Percentiles rank a stretch among this genome's conserved stretches.
Evolutionary conservation across 108 stramenopile genomes (phyloP).

Genomic region (Mayamaea pseudoterrestris): DNA sequence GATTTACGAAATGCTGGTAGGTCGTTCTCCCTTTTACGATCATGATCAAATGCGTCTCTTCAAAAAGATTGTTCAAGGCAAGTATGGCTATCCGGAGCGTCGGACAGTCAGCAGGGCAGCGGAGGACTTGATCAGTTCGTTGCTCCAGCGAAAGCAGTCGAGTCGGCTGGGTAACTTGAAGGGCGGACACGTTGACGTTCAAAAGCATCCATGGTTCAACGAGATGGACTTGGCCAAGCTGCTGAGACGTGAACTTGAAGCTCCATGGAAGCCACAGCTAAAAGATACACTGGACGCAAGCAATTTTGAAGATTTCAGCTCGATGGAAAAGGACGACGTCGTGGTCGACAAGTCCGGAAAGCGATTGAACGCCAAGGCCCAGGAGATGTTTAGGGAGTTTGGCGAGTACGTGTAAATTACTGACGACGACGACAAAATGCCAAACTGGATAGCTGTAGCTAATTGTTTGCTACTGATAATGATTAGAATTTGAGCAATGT

Average conservation of each 20-base stretch:
- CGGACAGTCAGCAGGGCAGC: conserved; percentile 25
- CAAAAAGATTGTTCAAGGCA: conserved; percentile 65
- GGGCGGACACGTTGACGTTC: conserved; percentile 57
- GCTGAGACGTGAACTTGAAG: conserved; percentile 46
- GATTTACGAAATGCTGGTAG: conserved; percentile 89
- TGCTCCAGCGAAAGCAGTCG: conserved; percentile 45
- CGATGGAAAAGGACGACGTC: conserved; percentile 1
- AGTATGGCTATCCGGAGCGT: conserved; percentile 34
- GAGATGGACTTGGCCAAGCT: conserved; percentile 36
- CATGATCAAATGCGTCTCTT: conserved; percentile 64
- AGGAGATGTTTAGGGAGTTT: too few species aligned
- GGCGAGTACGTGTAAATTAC: too few species aligned
- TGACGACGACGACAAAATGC: too few species aligned
- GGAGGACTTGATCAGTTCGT: conserved; percentile 50
- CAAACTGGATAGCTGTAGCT: too few species aligned
- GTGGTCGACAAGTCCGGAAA: too few species aligned
- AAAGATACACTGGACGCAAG: conserved; percentile 75
- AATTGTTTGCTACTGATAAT: too few species aligned
- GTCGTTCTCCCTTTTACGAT: conserved; percentile 62
- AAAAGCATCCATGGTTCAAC: conserved; percentile 68
- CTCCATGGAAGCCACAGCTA: conserved; percentile 88
- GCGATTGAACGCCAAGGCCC: too few species aligned
- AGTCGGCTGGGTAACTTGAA: conserved; percentile 65
- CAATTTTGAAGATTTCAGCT: conserved; percentile 69
- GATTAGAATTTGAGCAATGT: too few species aligned